phyloP scores from a whole-genome alignment of 768 basidiomycete genomes.

The Mycena indigotica region DNA sequence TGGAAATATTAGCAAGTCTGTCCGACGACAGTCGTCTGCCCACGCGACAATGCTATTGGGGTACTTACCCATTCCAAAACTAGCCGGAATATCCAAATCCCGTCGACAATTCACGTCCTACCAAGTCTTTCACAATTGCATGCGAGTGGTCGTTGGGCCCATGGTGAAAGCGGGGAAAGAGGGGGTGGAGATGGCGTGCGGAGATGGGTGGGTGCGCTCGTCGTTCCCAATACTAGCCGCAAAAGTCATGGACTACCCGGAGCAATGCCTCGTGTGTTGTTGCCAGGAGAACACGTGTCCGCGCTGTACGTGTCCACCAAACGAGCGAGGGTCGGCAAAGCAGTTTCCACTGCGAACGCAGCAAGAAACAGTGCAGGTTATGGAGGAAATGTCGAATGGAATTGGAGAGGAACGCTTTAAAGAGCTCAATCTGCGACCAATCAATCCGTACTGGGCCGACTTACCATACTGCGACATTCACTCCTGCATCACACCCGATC shows the following conservation, averaged over 20 bases:
- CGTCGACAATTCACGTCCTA: conserved; percentile 14
- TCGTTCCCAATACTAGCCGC: conserved; percentile 33
- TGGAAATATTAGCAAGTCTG: conserved; percentile 31
- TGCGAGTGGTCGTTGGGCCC: conserved; percentile 24
- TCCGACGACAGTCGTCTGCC: conserved; percentile 22
- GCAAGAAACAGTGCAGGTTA: neutral
- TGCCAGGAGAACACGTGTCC: conserved; percentile 24
- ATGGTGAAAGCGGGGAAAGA: conserved; percentile 26
- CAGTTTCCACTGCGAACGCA: neutral
- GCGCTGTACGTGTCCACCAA: conserved; percentile 14
- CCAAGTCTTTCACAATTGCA: conserved; percentile 34
- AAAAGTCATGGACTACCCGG: conserved; percentile 33
- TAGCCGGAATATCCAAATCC: conserved; percentile 20
- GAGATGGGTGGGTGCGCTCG: conserved; percentile 26
- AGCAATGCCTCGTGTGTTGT: conserved; percentile 31
- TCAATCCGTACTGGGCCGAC: conserved; percentile 36
- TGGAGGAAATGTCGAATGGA: neutral
- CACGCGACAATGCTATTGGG: conserved; percentile 31
- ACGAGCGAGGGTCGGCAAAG: conserved; percentile 8
- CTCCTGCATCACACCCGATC: conserved; percentile 36
- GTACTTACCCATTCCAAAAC: conserved; percentile 33
- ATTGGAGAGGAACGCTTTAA: neutral
- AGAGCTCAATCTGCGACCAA: neutral
- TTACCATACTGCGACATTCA: conserved; percentile 38
- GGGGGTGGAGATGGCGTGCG: conserved; percentile 33